Conservation (phyloP, 1,284 basidiomycete species). For the Gyrodon tennesseensis region DNA sequence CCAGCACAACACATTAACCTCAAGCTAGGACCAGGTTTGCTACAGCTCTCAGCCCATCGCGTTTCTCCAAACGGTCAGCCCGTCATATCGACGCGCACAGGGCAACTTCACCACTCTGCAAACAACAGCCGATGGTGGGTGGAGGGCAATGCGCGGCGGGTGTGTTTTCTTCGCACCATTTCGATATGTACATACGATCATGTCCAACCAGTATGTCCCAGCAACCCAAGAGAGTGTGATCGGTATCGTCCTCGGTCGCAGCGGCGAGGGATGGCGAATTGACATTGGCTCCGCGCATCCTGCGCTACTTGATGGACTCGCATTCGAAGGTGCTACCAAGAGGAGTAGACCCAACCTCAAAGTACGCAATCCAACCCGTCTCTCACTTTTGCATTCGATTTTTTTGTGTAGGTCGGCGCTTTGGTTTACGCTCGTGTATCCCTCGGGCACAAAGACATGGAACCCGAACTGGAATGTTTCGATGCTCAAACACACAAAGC, state of each 20-base stretch:
- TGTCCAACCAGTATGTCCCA: constrained; percentile 71
- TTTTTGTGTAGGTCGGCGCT: constrained; percentile 64
- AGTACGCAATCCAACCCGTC: constrained; percentile 45
- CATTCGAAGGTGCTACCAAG: constrained; percentile 85
- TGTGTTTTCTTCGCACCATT: constrained; percentile 43
- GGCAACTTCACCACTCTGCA: constrained; percentile 63
- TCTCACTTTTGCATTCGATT: background rate
- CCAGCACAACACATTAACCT: constrained; percentile 71
- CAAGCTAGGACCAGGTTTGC: constrained; percentile 74
- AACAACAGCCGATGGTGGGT: constrained; percentile 79
- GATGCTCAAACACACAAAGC: constrained; percentile 82
- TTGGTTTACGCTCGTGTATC: constrained; percentile 82
- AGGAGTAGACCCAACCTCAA: constrained; percentile 82
- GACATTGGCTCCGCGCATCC: constrained; percentile 80
- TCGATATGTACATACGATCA: background rate
- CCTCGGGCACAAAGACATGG: constrained; percentile 85
- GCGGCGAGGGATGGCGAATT: constrained; percentile 78
- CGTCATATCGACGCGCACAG: constrained; percentile 67
- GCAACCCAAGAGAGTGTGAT: constrained; percentile 79
- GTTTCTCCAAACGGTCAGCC: constrained; percentile 35
- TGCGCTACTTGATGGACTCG: constrained; percentile 74
- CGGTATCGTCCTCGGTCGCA: constrained; percentile 66
- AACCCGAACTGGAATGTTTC: constrained; percentile 85
- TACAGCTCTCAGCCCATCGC: constrained; percentile 49
- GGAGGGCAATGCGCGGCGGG: constrained; percentile 73